Evolutionary conservation across 345 rosid genomes (phyloP), one percentile per base, ranked within the genome.

Genomic region (Euphorbia pulcherrima): DNA sequence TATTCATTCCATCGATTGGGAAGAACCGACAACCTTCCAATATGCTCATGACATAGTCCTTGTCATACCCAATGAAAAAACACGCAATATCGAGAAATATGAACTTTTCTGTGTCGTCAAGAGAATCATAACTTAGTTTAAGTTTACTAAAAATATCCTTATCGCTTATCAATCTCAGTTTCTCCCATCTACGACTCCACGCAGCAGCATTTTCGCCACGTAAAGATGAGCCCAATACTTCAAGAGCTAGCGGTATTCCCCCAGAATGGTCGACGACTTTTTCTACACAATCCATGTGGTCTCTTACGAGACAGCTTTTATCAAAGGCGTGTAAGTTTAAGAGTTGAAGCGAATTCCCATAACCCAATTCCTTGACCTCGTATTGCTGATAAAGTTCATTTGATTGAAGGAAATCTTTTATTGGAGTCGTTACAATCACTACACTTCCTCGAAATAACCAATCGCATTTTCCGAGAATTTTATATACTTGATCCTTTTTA

Each of bases 71-170:
- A 63, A 62, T 40, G 46, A 76, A 76, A 40, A 76, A 72, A 60
- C 79, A 71, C 6, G 79, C 72, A 66, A 76, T 71, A 40, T 76
- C 79, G 17, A 76, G 79, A 54, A 76, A 71, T 41, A 76, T 40
- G 20, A 26, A 53, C 62, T 76, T 67, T 35, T 71, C 68, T 12
- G 60, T 11, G 5, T 56, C 63, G 27, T 67, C 79, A 35, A 76
- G 67, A 20, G 70, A 29, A 47, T 76, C 75, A 30, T 60, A 76
- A 40, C 75, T 71, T 46, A 67, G 72, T 52, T 66, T 35, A 17
- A 71, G 62, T 18, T 6, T 47, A 8, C 35, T 40, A 10, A 61
- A 57, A 23, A 62, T 72, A 1, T 60, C 58, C 50, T 51, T 12
- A 8, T 39, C 16, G 37, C 40, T 37, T 16, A 72, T 72, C 64